Base-by-base conservation (phyloP, 1,284 basidiomycete species). In the Trichosporon sp. region DNA sequence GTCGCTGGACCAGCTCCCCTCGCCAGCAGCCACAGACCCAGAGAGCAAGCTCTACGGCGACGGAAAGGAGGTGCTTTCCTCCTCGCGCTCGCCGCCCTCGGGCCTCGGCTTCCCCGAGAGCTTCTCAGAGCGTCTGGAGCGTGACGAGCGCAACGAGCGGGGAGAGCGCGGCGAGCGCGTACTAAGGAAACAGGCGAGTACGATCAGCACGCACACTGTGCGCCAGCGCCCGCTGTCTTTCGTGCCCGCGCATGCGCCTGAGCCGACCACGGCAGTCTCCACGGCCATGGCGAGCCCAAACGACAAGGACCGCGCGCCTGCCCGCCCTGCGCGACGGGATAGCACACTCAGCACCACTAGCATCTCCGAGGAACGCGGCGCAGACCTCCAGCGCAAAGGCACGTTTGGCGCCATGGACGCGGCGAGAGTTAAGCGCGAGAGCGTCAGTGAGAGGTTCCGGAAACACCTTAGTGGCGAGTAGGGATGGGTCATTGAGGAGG, bases 401-500 rank as follows among this genome's bases (percentile, higher is more conserved):
- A 68, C 67, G 34, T 68, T 68, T 57, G 67, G 67, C 5, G 58
- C 62, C 2, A 64, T 54, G 16, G 57, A 63, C 21, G 64, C 63
- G 21, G 60, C 60, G 13, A 36, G 33, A 14, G 33, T 63, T 21
- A 54, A 54, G 57, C 63, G 66, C 27, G 66, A 58, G 23, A 65
- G 64, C 52, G 64, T 68, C n/a, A 68, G 66, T 44, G 66, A 68
- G 64, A 63, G 66, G 2, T 68, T 68, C 54, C 52, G 67, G 21
- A 63, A 68, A 34, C 67, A 68, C 32, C 62, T 68, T 4, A 64
- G 37, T 9, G 67, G 67, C 4, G 63, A 61, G 36, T 36, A 58
- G 49, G 8, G 9, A 25, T 25, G 4, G 7, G 49, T 27, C 25
- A 29, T 54, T 54, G 52, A 54, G 25, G 49, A 52, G 49, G 49